phyloP scores from a whole-genome alignment of 2,329 filamentous ascomycete species.

The Thermochaetoides dissita region DNA sequence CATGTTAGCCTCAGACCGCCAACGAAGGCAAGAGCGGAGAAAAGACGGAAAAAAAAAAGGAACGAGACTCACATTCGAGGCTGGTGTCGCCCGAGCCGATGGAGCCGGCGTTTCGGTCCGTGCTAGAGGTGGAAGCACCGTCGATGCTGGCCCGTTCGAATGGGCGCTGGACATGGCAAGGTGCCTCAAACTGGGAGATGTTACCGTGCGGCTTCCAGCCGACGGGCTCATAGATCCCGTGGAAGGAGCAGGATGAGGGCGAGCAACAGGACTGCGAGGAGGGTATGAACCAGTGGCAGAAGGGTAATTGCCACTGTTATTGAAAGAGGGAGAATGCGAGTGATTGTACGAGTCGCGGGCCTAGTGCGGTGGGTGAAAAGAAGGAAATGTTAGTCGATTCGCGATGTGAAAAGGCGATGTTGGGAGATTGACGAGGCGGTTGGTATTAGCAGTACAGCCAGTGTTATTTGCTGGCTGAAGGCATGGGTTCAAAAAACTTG shows the following conservation, averaged over 20 bases:
- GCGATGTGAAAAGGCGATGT: constrained; percentile 5
- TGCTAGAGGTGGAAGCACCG: constrained; percentile 21
- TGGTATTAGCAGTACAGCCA: too few species aligned
- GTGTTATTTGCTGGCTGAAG: too few species aligned
- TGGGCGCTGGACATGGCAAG: constrained; percentile 25
- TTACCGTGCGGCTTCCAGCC: constrained; percentile 26
- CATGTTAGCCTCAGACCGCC: constrained; percentile 4
- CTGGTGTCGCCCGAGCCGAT: constrained; percentile 22
- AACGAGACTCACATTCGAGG: constrained; percentile 22
- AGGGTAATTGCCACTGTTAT: constrained; percentile 26
- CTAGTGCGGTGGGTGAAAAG: constrained; percentile 20
- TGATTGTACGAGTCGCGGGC: constrained; percentile 38
- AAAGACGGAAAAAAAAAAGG: neutral
- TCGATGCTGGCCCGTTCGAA: constrained; percentile 25
- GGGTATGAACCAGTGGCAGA: constrained; percentile 31
- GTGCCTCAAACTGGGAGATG: constrained; percentile 36
- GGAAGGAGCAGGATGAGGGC: constrained; percentile 26
- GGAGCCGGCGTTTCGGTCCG: constrained; percentile 28
- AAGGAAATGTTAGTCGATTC: constrained; percentile 9
- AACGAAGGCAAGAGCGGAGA: neutral
- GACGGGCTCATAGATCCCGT: constrained; percentile 31
- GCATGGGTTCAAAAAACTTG: too few species aligned
- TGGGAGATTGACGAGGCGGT: too few species aligned
- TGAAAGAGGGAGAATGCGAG: constrained; percentile 26
- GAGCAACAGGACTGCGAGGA: constrained; percentile 36